phyloP scores from a whole-genome alignment of 2,329 filamentous ascomycete species.

The Beauveria asiatica region DNA sequence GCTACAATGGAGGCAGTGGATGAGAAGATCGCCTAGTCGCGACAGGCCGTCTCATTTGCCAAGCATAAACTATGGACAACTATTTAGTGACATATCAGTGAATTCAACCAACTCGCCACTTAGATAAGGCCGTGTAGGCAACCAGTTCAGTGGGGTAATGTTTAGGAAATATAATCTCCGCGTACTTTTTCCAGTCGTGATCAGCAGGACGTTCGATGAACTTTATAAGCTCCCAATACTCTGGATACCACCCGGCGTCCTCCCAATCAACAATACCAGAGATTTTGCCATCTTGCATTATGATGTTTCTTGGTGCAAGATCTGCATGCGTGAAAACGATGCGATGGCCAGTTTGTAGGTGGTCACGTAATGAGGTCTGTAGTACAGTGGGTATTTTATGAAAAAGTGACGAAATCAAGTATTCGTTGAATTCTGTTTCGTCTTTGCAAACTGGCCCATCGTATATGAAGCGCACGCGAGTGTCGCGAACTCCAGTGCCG shows the following conservation, averaged over 20 bases:
- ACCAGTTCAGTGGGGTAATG: constrained; percentile 14
- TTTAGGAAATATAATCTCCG: constrained; percentile 14
- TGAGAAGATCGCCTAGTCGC: not conserved
- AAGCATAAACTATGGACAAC: no score
- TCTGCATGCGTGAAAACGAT: constrained; percentile 43
- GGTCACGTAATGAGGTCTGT: constrained; percentile 16
- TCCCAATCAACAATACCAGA: constrained; percentile 38
- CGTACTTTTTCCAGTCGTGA: constrained; percentile 13
- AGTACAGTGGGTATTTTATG: constrained; percentile 15
- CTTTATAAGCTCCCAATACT: constrained; percentile 24
- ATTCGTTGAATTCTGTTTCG: constrained; percentile 20
- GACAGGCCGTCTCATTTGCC: not conserved
- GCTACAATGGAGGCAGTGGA: constrained; percentile 10
- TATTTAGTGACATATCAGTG: no score
- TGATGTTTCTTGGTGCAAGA: constrained; percentile 36
- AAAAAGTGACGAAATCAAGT: constrained; percentile 15
- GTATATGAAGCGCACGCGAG: constrained; percentile 16
- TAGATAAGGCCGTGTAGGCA: constrained; percentile 14
- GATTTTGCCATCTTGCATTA: constrained; percentile 29
- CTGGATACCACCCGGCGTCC: constrained; percentile 35
- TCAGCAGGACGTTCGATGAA: constrained; percentile 14
- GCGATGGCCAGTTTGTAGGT: constrained; percentile 20
- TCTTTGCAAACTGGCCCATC: constrained; percentile 15
- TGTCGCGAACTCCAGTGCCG: constrained; percentile 20
- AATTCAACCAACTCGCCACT: constrained; percentile 2